Evolutionary conservation across 495 filamentous ascomycete species (phyloP), one percentile per base, ranked within the genome.

Genomic region (Trichoderma parareesei): DNA sequence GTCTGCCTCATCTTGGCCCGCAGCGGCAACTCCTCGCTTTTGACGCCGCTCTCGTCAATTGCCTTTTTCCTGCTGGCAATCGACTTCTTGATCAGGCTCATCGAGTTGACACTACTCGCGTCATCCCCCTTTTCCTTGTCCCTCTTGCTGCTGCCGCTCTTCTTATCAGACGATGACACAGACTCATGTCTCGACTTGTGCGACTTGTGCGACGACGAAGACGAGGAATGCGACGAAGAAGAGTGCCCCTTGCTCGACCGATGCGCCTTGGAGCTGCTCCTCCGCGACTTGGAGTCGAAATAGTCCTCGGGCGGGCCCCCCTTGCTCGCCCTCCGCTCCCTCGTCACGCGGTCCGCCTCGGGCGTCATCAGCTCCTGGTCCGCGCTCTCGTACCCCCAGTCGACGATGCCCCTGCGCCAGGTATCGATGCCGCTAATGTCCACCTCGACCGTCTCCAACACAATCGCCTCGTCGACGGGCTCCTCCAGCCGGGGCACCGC

Each of bases 281-380:
- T 66, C 27, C 64, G 55, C 0, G 73, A 68, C 27, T 65, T 63
- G 5, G 68, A 37, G 74, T 68, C 64, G 35, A 44, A 43, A 37
- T 63, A 44, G 13, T 63, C 60, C 8, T 40, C 60, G 1, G 27
- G 27, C 27, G 38, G 16, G 3, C 11, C 42, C 8, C n/a, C 61
- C 60, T 62, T 62, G 43, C n/a, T 18, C 1, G 18, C 38, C 53
- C 53, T 14, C 5, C 73, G 68, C 41, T 69, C 70, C 44, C 73
- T 73, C 41, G 77, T 73, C 72, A 87, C 80, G 62, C 82, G 79
- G 62, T 86, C 85, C 0, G 92, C 92, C 37, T 82, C 82, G 5
- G 89, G 88, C 27, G 89, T 94, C 74, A 96, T 90, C 67, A 93
- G 89, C 71, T 96, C 92, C 7, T 90, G 84, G 61, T 96, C 92